These are phyloP conservation scores for Stenogyne calaminthoides DNA, from an alignment of 305 asterid species.

Conservation along the genomic window DNA sequence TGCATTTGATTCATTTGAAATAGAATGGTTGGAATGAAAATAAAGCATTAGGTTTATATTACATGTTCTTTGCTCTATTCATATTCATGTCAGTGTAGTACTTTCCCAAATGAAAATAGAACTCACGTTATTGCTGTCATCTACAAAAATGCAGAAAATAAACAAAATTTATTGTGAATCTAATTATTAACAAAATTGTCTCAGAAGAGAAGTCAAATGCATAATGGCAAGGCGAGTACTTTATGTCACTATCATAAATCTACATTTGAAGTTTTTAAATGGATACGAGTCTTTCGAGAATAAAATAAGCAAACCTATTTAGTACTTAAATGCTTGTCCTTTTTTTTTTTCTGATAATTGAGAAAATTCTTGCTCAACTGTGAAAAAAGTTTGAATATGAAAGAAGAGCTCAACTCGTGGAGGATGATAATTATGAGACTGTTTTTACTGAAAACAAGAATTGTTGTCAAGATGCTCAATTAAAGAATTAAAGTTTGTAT, in stretches of 20 bases:
- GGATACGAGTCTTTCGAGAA: background rate
- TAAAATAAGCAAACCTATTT: background rate
- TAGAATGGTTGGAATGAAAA: background rate
- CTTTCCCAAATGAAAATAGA: background rate
- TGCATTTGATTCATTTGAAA: background rate
- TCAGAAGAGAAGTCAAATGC: background rate
- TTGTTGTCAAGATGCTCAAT: background rate
- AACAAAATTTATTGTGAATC: background rate
- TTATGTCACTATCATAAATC: background rate
- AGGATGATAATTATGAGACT: background rate
- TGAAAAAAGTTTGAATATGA: background rate
- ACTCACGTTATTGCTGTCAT: background rate
- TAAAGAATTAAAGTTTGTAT: background rate
- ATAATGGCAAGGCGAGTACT: background rate
- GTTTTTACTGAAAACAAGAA: background rate
- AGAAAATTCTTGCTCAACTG: background rate
- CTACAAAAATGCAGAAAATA: background rate
- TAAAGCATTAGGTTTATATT: background rate
- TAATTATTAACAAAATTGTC: background rate
- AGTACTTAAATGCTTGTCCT: background rate
- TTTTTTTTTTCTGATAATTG: background rate
- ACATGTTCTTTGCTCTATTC: background rate
- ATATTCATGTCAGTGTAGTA: background rate
- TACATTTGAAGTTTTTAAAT: background rate
- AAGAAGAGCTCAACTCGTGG: background rate